Base-by-base conservation (phyloP, 2,329 filamentous ascomycete genomes). In the Phymatotrichopsis omnivora region DNA sequence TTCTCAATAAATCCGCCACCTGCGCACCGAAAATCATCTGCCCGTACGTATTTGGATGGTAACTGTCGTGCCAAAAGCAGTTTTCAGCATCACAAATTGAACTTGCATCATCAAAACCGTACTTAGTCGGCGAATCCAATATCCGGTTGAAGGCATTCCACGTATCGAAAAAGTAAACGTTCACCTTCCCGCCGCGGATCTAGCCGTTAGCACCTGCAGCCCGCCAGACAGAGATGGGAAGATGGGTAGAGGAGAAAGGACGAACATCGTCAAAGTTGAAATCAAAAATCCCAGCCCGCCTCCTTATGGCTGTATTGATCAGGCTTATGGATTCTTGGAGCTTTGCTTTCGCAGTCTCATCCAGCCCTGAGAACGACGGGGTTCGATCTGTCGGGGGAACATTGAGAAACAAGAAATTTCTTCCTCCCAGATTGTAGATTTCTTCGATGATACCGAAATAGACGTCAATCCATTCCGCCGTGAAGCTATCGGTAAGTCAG, bases 401-500 rank as follows among this genome's bases (percentile, higher is more conserved):
- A 17, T 62, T 67, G 23, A 71, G 50, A 57, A 72, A 70, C 25
- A 72, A 54, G 51, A 72, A 72, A 55, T 70, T 70, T 14, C 69
- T 59, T 2, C 67, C 69, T 8, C 69, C 69, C 4, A 63, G 61
- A 2, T 57, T 57, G 57, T 71, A 71, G 4, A 71, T 56, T 49
- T 62, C 34, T 42, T 67, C 61, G 0, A 70, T 57, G 1, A 71
- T 58, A 3, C 57, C 58, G 10, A 64, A 64, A 43, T 71, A 71
- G 17, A 65, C 62, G 1, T 57, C 61, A 19, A 54, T 39, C n/a
- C 22, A 47, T 37, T 16, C 6, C 6, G 10, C 23, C 34, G 12
- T 47, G 45, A 47, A 23, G 5, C 42, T 45, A 14, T n/a, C n/a
- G n/a, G 17, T 1, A n/a, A 19, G 29, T 39, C 3, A 40, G 19